phyloP scores from a whole-genome alignment of 306 rosid genomes.

The Cucurbita pepo region DNA sequence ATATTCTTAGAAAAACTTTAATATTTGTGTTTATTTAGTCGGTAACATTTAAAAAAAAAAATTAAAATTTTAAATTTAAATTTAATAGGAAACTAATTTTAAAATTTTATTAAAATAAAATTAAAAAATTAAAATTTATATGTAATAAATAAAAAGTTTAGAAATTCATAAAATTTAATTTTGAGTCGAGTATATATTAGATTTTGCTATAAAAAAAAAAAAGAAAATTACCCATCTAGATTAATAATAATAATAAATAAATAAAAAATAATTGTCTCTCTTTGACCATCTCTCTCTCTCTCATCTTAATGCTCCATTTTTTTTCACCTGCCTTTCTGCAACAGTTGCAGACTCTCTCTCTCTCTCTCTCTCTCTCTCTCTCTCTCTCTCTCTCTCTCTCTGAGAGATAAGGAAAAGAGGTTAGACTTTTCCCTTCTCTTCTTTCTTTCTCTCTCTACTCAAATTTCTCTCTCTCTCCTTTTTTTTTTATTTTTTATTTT shows the following conservation, averaged over 20 bases:
- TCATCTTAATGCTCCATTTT: constrained; percentile 13
- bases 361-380: constrained; percentile 1
- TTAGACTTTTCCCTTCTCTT: neutral
- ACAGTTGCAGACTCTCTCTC: constrained; percentile 30
- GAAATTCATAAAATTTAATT: too few species aligned
- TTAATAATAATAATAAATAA: too few species aligned
- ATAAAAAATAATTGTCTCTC: constrained; percentile 18
- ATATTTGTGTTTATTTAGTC: too few species aligned
- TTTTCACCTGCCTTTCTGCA: constrained; percentile 46
- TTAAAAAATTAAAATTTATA: too few species aligned
- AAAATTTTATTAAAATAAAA: too few species aligned
- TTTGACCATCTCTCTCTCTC: constrained; percentile 54
- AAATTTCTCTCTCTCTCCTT: neutral
- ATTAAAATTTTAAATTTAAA: too few species aligned
- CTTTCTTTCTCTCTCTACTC: neutral
- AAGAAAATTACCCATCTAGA: too few species aligned
- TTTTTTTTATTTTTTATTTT: neutral
- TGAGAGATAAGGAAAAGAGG: neutral
- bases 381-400: neutral
- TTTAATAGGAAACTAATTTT: too few species aligned
- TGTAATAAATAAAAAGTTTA: too few species aligned
- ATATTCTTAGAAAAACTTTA: too few species aligned
- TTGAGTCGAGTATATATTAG: too few species aligned
- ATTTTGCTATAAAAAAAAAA: neutral
- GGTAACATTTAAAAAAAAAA: too few species aligned